phyloP scores from a whole-genome alignment of 768 basidiomycete species.

The Terana coerulea region DNA sequence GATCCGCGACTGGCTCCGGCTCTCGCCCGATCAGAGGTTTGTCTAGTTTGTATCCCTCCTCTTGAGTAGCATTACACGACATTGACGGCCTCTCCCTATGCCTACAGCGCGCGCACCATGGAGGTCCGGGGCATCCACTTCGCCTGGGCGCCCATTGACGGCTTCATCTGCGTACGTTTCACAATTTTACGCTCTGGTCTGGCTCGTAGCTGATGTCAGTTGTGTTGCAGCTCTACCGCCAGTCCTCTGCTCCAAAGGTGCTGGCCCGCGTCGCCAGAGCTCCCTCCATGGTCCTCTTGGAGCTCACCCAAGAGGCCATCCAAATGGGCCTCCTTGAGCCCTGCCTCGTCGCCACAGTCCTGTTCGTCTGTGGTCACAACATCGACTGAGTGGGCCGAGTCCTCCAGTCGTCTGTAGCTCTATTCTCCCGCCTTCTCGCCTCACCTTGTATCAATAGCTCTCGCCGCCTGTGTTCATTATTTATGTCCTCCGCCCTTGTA shows the following conservation, averaged over 20 bases:
- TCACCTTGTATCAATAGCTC: constrained; percentile 2
- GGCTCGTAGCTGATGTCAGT: not conserved
- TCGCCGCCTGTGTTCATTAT: not conserved
- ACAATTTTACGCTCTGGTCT: not conserved
- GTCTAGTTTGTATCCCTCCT: constrained; percentile 17
- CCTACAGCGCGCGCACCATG: constrained; percentile 42
- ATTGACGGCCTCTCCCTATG: constrained; percentile 3
- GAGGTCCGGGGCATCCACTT: constrained; percentile 45
- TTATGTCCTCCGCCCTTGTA: not conserved
- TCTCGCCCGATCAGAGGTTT: constrained; percentile 45
- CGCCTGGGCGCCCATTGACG: constrained; percentile 52
- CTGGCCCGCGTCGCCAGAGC: constrained; percentile 48
- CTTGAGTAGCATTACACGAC: not conserved
- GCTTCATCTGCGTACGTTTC: constrained; percentile 48
- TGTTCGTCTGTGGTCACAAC: constrained; percentile 59
- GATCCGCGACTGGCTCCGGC: constrained; percentile 49
- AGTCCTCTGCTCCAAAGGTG: constrained; percentile 28
- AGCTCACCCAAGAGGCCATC: constrained; percentile 53
- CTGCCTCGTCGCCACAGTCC: constrained; percentile 45
- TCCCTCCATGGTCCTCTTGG: constrained; percentile 44
- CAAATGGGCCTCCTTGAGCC: constrained; percentile 51
- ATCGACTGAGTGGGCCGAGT: constrained; percentile 56
- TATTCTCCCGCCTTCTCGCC: not conserved
- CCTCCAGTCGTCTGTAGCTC: not conserved
- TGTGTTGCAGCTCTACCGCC: constrained; percentile 41